Evolutionary conservation across 2,329 filamentous ascomycete genomes (phyloP).

Genomic region (Trichoderma asperellum): DNA sequence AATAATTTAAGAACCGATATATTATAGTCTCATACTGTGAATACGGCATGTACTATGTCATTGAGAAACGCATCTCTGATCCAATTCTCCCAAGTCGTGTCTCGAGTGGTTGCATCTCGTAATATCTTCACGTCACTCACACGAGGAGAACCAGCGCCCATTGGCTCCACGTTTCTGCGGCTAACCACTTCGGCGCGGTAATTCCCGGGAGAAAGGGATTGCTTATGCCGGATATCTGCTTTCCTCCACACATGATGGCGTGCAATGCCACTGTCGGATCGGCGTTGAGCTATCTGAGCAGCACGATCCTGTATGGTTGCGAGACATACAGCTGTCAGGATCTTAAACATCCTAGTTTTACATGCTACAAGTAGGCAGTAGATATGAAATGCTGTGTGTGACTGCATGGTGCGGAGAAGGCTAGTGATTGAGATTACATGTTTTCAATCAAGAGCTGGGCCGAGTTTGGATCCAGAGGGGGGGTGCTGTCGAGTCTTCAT

Average conservation of each 20-base stretch:
- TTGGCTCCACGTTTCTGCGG: conserved; percentile 20
- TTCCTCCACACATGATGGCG: conserved; percentile 21
- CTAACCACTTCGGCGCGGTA: conserved; percentile 24
- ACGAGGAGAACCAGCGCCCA: not conserved
- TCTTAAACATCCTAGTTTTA: conserved; percentile 15
- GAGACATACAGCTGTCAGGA: conserved; percentile 32
- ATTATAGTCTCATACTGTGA: not conserved
- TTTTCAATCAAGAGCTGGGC: not conserved
- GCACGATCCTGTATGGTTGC: conserved; percentile 30
- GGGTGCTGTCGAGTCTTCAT: not conserved
- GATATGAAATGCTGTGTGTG: conserved; percentile 10
- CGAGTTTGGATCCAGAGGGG: not conserved
- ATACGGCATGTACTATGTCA: conserved; percentile 21
- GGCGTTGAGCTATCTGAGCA: conserved; percentile 21
- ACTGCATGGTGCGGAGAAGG: conserved; percentile 16
- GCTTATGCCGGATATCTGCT: conserved; percentile 24
- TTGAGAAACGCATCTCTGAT: conserved; percentile 9
- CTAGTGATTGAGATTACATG: not conserved
- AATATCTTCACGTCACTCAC: conserved; percentile 11
- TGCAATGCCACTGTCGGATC: conserved; percentile 23
- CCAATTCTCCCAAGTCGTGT: conserved; percentile 22
- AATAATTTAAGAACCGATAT: not conserved
- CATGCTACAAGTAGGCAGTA: not conserved
- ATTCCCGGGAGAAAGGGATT: conserved; percentile 18
- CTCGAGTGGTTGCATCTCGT: conserved; percentile 29